A percentile compares a stretch with the other conserved stretches of the same genome.
These are phyloP conservation scores for Diaporthe sp. DNA, from an alignment of 2,329 filamentous ascomycete genomes.

Conservation along the genomic window DNA sequence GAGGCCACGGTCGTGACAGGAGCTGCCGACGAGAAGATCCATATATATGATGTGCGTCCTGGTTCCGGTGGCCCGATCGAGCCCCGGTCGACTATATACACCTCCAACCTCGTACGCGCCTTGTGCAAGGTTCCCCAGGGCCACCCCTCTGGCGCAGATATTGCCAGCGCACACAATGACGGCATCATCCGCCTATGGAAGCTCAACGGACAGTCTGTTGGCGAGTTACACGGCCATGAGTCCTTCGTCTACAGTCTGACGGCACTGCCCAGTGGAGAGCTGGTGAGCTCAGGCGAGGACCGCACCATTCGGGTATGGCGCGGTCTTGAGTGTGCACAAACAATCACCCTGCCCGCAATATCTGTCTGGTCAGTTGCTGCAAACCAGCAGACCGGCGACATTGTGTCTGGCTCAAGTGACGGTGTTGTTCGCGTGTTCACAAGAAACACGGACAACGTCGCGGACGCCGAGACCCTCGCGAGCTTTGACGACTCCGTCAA, in stretches of 20 bases:
- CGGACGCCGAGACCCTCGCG: slow-evolving; percentile 74
- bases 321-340: slow-evolving; percentile 86
- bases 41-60: slow-evolving; percentile 80
- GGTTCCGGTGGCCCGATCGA: slow-evolving; percentile 68
- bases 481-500: slow-evolving; percentile 87
- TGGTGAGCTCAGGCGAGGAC: slow-evolving; percentile 94
- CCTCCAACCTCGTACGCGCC: slow-evolving; percentile 88
- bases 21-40: slow-evolving; percentile 90
- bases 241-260: slow-evolving; percentile 94
- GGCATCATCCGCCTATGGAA: slow-evolving; percentile 90
- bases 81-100: slow-evolving; percentile 68
- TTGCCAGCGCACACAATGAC: slow-evolving; percentile 95
- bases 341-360: slow-evolving; percentile 96
- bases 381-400: slow-evolving; percentile 85
- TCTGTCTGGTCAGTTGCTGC: slow-evolving; percentile 96
- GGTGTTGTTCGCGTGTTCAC: slow-evolving; percentile 88
- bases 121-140: slow-evolving; percentile 82
- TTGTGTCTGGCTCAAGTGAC: slow-evolving; percentile 94
- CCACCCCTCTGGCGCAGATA: slow-evolving; percentile 87
- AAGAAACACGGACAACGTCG: slow-evolving; percentile 76
- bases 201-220: slow-evolving; percentile 80
- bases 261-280: slow-evolving; percentile 82
- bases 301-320: slow-evolving; percentile 93
- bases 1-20: slow-evolving; percentile 87
- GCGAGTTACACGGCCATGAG: slow-evolving; percentile 87